A percentile compares a stretch with the other conserved stretches of the same genome.
phyloP scores from a whole-genome alignment of 2,329 filamentous ascomycete species.

The Trichoderma guizhouense region DNA sequence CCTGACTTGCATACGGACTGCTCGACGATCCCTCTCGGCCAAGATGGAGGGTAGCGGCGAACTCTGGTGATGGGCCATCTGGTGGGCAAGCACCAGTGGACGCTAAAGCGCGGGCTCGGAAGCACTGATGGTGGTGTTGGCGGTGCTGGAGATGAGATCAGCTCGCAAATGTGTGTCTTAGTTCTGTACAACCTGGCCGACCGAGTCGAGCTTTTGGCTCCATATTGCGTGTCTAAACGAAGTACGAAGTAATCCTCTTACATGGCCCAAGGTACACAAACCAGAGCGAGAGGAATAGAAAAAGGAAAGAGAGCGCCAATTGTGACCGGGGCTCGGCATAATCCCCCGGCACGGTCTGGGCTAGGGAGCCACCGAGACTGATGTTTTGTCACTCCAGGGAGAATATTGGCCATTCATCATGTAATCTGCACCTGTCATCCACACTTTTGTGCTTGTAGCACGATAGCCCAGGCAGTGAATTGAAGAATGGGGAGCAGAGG shows the following conservation, averaged over 20 bases:
- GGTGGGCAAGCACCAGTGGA: neutral
- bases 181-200: neutral
- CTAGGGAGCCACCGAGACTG: neutral
- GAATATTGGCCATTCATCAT: neutral
- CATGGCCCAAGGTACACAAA: neutral
- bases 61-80: conserved; percentile 4
- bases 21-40: neutral
- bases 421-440: neutral
- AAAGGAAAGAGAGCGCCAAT: neutral
- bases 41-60: neutral
- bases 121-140: neutral
- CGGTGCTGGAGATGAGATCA: neutral
- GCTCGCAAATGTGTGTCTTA: neutral
- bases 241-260: neutral
- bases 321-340: neutral
- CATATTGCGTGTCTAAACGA: neutral
- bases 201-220: neutral
- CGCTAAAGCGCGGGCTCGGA: neutral
- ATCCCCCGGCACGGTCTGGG: neutral
- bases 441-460: neutral
- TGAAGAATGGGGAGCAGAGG: neutral
- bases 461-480: neutral
- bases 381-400: neutral
- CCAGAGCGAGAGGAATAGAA: neutral
- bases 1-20: conserved; percentile 11